phyloP scores from a whole-genome alignment of 306 rosid species.

The Abrus precatorius region DNA sequence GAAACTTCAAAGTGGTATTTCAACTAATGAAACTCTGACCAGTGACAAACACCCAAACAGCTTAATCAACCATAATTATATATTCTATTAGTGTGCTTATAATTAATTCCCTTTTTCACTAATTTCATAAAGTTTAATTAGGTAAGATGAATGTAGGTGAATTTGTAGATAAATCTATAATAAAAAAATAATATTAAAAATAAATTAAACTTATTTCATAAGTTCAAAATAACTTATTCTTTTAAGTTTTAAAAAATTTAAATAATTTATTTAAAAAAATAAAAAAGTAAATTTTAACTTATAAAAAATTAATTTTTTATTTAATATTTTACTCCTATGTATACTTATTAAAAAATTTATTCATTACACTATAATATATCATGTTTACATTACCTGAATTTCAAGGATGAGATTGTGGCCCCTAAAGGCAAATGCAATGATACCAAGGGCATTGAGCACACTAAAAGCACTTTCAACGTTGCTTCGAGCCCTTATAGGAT shows the following conservation, averaged over 20 bases:
- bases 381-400: conserved; percentile 52
- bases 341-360: no score
- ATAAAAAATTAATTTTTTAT: no score
- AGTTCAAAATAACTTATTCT: no score
- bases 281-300: no score
- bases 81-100: neutral
- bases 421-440: conserved; percentile 65
- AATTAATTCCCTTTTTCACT: neutral
- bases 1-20: conserved; percentile 21
- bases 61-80: neutral
- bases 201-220: no score
- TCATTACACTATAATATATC: neutral
- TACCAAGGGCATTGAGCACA: conserved; percentile 63
- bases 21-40: neutral
- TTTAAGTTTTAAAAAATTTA: no score
- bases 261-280: no score
- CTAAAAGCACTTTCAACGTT: conserved; percentile 24
- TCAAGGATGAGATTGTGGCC: conserved; percentile 69
- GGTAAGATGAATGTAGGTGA: neutral
- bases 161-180: no score
- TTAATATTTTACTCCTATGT: no score
- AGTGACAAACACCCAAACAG: neutral
- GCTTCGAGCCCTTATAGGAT: conserved; percentile 23
- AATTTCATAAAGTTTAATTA: neutral
- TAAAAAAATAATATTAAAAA: no score